phyloP scores from a whole-genome alignment of 169 alveolate species.

The Plasmodium knowlesi region DNA sequence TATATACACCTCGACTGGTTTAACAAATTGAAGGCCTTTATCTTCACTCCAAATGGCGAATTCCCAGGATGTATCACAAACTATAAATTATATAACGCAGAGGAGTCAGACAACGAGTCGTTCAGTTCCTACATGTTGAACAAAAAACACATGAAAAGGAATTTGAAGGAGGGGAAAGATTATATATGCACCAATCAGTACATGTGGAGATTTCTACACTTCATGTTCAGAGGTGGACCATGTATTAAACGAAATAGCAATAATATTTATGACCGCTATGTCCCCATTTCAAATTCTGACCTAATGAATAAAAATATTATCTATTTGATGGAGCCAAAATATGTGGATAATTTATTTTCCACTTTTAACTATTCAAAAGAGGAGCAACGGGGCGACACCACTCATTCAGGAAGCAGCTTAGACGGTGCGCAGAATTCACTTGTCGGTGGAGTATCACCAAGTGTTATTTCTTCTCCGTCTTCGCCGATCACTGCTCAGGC shows the following conservation, averaged over 20 bases:
- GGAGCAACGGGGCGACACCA: not conserved
- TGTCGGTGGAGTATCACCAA: not conserved
- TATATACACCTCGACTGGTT: slow-evolving; percentile 47
- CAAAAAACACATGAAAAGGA: slow-evolving; percentile 28
- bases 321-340: slow-evolving; percentile 28
- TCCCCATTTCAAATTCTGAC: slow-evolving; percentile 37
- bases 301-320: slow-evolving; percentile 49
- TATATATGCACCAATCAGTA: slow-evolving; percentile 64
- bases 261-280: slow-evolving; percentile 38
- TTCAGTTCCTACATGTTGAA: not conserved
- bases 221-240: slow-evolving; percentile 44
- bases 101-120: not conserved
- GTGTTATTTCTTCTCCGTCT: not conserved
- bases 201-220: slow-evolving; percentile 66
- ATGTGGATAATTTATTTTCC: slow-evolving; percentile 49
- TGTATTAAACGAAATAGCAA: slow-evolving; percentile 51
- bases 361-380: slow-evolving; percentile 28
- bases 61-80: slow-evolving; percentile 50
- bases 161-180: slow-evolving; percentile 62
- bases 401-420: not conserved
- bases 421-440: not conserved
- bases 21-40: slow-evolving; percentile 29
- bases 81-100: slow-evolving; percentile 25
- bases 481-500: not conserved
- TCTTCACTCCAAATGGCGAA: slow-evolving; percentile 10